Evolutionary conservation across 1,284 basidiomycete species (phyloP), one percentile per base, ranked within the genome.

Genomic region (Apiotrichum sp.): DNA sequence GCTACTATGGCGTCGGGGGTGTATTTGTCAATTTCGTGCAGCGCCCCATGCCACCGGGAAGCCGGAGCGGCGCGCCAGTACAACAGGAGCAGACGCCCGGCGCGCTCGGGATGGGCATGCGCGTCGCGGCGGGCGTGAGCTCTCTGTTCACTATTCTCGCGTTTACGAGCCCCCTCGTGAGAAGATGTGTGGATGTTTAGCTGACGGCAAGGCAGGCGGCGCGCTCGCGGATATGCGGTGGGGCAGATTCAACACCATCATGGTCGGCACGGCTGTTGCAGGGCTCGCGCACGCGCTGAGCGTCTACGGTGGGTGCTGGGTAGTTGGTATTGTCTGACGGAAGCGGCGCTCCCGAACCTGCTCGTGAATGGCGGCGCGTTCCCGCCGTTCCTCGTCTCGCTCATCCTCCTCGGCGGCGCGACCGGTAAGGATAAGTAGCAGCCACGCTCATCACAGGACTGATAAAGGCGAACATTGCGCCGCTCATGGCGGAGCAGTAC

Each of bases 1-100:
- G 63, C 6, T 68, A 66, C 48, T 68, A 66, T 51, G 63, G 61
- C 34, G 63, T 62, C 13, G 62, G 62, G 13, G 57, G 59, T 29
- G 47, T 64, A 2, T 58, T 63, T 38, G 44, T 58, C 6, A 68
- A 68, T 47, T 68, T 65, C 45, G 58, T 68, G 13, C 63, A 63
- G 43, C 56, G 61, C 3, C 65, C 65, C 0, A 44, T 67, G 2
- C 65, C 65, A 16, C 34, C 55, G 4, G 65, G 66, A 10, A 47
- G 45, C 39, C 44, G 34, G 11, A 52, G 58, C 3, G 65, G 63
- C 6, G 65, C 65, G 5, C 63, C 63, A 10, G 52, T 60, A 10
- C 45, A 47, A 32, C 50, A 48, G 3, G 49, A 44, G 6, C 48
- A 61, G 31, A 60, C 58, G 8, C 57, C 65, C 10, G 65, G 65